Percentiles rank a stretch among this genome's conserved stretches.
These are phyloP conservation scores for Ascodesmis nigricans DNA, from an alignment of 495 filamentous ascomycete genomes.

Conservation along the genomic window DNA sequence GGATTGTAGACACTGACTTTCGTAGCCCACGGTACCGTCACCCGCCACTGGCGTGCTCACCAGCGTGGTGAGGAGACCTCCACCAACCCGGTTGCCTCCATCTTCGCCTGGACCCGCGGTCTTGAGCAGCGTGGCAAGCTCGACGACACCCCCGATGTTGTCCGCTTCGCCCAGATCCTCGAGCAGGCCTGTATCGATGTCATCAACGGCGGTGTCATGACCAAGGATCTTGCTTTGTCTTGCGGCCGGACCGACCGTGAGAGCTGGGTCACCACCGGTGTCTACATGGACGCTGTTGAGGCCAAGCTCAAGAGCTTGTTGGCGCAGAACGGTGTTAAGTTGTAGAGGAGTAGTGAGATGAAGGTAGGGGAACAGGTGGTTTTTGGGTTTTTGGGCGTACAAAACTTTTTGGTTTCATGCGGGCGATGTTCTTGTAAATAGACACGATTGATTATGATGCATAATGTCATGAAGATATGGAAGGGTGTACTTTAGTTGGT, in stretches of 20 bases:
- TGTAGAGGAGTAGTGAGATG: background rate
- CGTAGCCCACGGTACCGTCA: slow-evolving; percentile 81
- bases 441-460: too few relatives aligned
- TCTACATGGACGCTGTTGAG: slow-evolving; percentile 81
- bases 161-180: slow-evolving; percentile 70
- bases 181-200: slow-evolving; percentile 90
- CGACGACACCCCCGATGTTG: slow-evolving; percentile 69
- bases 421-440: too few relatives aligned
- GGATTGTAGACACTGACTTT: background rate
- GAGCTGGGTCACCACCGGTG: slow-evolving; percentile 70
- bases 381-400: too few relatives aligned
- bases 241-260: slow-evolving; percentile 63
- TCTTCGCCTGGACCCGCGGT: slow-evolving; percentile 96
- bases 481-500: too few relatives aligned
- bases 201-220: slow-evolving; percentile 94
- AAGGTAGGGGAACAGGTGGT: slow-evolving; percentile 2
- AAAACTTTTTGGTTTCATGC: too few relatives aligned
- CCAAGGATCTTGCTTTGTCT: slow-evolving; percentile 85
- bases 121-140: slow-evolving; percentile 79
- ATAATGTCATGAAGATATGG: too few relatives aligned
- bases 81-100: slow-evolving; percentile 94
- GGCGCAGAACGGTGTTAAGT: slow-evolving; percentile 6
- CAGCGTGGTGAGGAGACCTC: slow-evolving; percentile 92
- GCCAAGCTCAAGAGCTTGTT: slow-evolving; percentile 41
- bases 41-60: slow-evolving; percentile 94